phyloP scores from a whole-genome alignment of 495 filamentous ascomycete species.

The Aspergillus olivimuriae region DNA sequence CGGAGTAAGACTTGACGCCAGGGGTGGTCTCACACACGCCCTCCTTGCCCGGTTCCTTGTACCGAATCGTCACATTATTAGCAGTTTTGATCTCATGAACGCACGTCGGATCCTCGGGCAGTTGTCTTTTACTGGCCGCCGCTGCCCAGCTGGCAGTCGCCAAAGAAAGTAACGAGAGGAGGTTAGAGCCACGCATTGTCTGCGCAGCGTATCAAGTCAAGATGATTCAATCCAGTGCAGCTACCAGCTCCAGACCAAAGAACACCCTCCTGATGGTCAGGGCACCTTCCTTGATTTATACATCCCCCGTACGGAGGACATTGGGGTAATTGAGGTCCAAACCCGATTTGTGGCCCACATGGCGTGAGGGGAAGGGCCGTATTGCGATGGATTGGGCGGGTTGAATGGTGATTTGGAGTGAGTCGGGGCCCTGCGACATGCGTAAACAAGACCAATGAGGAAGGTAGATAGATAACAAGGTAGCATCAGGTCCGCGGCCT shows the following conservation, averaged over 20 bases:
- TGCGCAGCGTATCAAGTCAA: too few species aligned
- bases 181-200: conserved; percentile 23
- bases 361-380: conserved; percentile 5
- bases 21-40: conserved; percentile 45
- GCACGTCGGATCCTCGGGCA: conserved; percentile 43
- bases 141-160: conserved; percentile 16
- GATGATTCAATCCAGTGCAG: too few species aligned
- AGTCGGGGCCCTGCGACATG: too few species aligned
- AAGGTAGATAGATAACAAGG: too few species aligned
- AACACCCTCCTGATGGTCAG: background rate
- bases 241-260: too few species aligned
- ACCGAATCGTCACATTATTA: conserved; percentile 42
- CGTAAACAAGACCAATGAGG: too few species aligned
- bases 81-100: conserved; percentile 55
- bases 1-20: conserved; percentile 42
- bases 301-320: too few species aligned
- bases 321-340: background rate
- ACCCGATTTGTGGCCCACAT: conserved; percentile 3
- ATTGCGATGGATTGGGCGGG: too few species aligned
- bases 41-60: conserved; percentile 35
- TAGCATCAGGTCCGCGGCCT: conserved; percentile 6
- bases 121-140: conserved; percentile 26
- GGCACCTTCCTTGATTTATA: conserved; percentile 1
- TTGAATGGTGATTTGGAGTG: too few species aligned
- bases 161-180: conserved; percentile 21